Evolutionary conservation across 208 protist species (phyloP).

Genomic region (Crithidia bombi): DNA sequence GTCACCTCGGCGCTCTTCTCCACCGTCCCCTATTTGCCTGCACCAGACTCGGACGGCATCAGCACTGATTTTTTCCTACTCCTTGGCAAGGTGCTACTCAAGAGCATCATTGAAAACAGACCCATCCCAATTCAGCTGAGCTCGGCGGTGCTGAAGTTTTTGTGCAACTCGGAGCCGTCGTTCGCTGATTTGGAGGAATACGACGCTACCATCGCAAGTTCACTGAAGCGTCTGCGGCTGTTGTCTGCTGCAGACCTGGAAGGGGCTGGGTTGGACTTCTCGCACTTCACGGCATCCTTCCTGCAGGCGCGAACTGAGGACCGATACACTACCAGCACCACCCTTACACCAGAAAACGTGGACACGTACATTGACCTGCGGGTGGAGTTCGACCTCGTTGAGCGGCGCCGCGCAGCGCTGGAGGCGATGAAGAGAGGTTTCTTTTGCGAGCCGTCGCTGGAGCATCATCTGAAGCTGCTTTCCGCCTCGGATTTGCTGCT

Average conservation of each 20-base stretch:
- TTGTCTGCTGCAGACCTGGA: constrained; percentile 56
- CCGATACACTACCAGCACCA: constrained; percentile 38
- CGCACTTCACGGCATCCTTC: constrained; percentile 42
- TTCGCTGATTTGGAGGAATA: constrained; percentile 75
- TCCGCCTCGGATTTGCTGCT: constrained; percentile 61
- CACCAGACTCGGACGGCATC: constrained; percentile 42
- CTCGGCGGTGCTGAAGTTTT: constrained; percentile 64
- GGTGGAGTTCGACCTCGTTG: constrained; percentile 56
- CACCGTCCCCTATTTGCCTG: constrained; percentile 44
- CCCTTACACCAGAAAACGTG: constrained; percentile 55
- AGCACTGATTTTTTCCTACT: constrained; percentile 43
- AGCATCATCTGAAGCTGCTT: constrained; percentile 63
- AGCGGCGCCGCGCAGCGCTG: constrained; percentile 40
- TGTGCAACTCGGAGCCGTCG: constrained; percentile 42
- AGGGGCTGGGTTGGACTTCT: constrained; percentile 52
- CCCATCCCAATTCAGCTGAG: constrained; percentile 66
- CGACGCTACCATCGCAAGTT: constrained; percentile 47
- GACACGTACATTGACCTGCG: constrained; percentile 62
- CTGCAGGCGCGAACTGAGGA: constrained; percentile 33
- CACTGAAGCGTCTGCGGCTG: constrained; percentile 57
- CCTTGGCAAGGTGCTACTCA: constrained; percentile 66
- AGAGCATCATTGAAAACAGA: constrained; percentile 69
- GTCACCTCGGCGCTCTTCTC: constrained; percentile 25
- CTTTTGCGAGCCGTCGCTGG: constrained; percentile 39
- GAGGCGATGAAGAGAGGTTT: constrained; percentile 61